Percentiles rank a stretch among this genome's conserved stretches.
Conservation (phyloP, 75 land plant genomes). For the Pinus albicaulis region DNA sequence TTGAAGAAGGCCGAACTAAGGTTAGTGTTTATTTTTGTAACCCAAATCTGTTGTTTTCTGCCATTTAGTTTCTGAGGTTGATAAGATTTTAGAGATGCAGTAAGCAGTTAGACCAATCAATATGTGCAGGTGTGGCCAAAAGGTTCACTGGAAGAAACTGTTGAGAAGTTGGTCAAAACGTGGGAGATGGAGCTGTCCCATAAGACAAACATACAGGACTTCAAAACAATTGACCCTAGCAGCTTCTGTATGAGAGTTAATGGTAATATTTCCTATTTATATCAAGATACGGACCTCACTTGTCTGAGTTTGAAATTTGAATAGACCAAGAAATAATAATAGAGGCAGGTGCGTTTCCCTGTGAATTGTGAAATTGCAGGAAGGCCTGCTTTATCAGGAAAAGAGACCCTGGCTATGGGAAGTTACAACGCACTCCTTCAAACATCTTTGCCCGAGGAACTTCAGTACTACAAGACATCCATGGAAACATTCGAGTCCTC, state of each 20-base stretch:
- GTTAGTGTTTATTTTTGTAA: conserved; percentile 8
- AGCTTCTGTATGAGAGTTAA: conserved; percentile 18
- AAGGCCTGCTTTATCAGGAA: conserved; percentile 47
- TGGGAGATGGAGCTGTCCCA: conserved; percentile 83
- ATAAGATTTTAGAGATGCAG: background rate
- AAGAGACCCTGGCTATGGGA: conserved; percentile 68
- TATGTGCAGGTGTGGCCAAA: conserved; percentile 49
- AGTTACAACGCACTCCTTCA: conserved; percentile 84
- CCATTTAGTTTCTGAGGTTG: background rate
- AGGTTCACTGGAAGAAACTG: conserved; percentile 74
- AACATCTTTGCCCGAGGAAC: conserved; percentile 51
- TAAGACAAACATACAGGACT: conserved; percentile 41
- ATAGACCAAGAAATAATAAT: too few species aligned
- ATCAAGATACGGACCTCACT: too few species aligned
- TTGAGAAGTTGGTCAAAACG: conserved; percentile 71
- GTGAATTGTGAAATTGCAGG: conserved; percentile 23
- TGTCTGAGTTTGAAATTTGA: too few species aligned
- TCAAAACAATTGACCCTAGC: conserved; percentile 43
- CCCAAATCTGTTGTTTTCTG: background rate
- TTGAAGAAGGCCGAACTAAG: conserved; percentile 36
- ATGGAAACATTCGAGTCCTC: conserved; percentile 78
- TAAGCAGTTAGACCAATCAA: too few species aligned
- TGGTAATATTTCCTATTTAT: too few species aligned
- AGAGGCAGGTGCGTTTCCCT: too few species aligned
- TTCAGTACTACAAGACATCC: conserved; percentile 52